phyloP scores from a whole-genome alignment of 208 protist species.

The Acanthamoeba royreba region DNA sequence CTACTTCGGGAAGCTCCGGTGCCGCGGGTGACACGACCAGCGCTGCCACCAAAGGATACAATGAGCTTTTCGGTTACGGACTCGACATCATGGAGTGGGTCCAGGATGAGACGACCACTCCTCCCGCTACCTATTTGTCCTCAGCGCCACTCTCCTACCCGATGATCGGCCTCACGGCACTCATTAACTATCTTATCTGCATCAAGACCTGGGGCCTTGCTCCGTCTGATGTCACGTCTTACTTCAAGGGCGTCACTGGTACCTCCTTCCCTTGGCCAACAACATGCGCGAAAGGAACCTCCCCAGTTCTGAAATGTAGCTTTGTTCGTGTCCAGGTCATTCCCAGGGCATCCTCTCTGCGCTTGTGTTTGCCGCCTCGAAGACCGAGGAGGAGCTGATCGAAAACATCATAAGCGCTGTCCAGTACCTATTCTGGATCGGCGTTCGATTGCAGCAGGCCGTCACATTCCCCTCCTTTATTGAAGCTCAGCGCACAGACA shows the following conservation, averaged over 20 bases:
- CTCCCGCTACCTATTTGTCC: constrained; percentile 55
- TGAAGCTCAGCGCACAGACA: constrained; percentile 21
- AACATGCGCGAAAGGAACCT: neutral
- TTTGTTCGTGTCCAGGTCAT: constrained; percentile 50
- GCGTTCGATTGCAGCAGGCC: constrained; percentile 55
- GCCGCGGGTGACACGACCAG: neutral
- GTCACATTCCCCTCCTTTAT: constrained; percentile 54
- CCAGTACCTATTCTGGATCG: constrained; percentile 74
- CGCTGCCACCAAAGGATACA: neutral
- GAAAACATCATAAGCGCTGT: constrained; percentile 55
- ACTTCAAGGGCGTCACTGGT: constrained; percentile 55
- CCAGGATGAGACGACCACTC: neutral
- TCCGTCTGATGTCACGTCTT: constrained; percentile 53
- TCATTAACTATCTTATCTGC: constrained; percentile 69
- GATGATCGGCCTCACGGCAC: constrained; percentile 74
- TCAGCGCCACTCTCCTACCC: constrained; percentile 70
- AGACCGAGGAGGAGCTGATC: constrained; percentile 60
- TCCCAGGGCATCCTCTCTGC: constrained; percentile 76
- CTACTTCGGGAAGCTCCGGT: neutral
- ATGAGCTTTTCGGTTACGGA: constrained; percentile 20
- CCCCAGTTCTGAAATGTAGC: neutral
- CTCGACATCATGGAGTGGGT: constrained; percentile 48
- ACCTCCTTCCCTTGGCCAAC: neutral
- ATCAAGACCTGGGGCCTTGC: constrained; percentile 53
- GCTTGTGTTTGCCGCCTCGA: constrained; percentile 58